Base-by-base conservation (phyloP, 2,329 filamentous ascomycete genomes). In the Fusarium poae region DNA sequence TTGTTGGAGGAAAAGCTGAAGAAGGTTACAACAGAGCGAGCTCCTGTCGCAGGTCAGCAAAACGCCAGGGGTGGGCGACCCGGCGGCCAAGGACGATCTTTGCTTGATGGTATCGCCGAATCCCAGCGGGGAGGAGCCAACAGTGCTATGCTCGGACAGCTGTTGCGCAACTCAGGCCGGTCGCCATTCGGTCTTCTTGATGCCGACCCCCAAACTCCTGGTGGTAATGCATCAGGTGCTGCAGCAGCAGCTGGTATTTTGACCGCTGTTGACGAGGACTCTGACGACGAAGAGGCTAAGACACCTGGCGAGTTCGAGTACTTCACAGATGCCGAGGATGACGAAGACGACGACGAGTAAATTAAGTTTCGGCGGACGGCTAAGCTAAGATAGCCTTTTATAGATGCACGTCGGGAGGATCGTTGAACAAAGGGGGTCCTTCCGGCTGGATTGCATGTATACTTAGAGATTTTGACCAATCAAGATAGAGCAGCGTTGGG, bases 1-100 rank as follows among this genome's bases (percentile, higher is more conserved):
- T 86, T 96, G 10, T 87, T 99, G 48, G 96, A 98, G 78, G 89
- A 98, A 79, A 97, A 97, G 83, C 88, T 97, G 42, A 96, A 94
- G 86, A 97, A 97, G 79, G 85, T 86, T 6, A 85, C 86, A 2
- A 88, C 84, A 0, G 88, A 90, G 73, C 88, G 85, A 57, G 88
- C 88, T 0, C 86, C 87, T 3, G 84, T 88, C 4, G 85, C 84
- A n/a, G 76, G 80, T n/a, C 80, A 80, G 55, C 71, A 74, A 37
- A 59, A 56, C 51, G 69, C 73, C 8, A 67, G 77, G 44, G 75
- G 73, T 34, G 77, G 79, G 25, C 70, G 79, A 54, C 74, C 81
- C 57, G 75, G 78, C 42, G 70, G 65, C 20, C 65, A 65, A 23
- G 74, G 74, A 67, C 75, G 80, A 55, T 76, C 78, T 10, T 60